These are phyloP conservation scores for Stygiomarasmius scandens DNA, from an alignment of 1,284 basidiomycete genomes.

Conservation along the genomic window DNA sequence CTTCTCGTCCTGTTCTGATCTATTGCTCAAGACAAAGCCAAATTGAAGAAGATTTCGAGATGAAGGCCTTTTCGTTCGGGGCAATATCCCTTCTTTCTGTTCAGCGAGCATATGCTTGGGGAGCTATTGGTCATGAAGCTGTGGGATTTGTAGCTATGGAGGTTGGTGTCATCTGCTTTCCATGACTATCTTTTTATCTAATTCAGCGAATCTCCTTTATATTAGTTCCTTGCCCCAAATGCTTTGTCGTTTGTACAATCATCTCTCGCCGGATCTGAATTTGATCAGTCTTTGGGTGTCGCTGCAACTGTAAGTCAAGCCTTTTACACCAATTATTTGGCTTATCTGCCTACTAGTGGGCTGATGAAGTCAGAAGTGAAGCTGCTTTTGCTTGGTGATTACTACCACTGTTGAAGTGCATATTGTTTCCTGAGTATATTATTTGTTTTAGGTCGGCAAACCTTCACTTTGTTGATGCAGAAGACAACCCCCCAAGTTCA, in stretches of 20 bases:
- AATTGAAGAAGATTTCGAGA: too few species aligned
- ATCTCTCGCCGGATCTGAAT: constrained; percentile 44
- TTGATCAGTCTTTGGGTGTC: constrained; percentile 45
- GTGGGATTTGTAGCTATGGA: constrained; percentile 26
- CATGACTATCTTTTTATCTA: background rate
- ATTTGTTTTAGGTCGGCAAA: constrained; percentile 33
- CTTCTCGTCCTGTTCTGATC: too few species aligned
- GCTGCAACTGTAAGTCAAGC: constrained; percentile 41
- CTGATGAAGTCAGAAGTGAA: constrained; percentile 43
- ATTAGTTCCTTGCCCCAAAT: constrained; percentile 47
- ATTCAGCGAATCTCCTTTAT: background rate
- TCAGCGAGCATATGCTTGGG: constrained; percentile 16
- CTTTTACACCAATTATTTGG: background rate
- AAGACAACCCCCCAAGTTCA: constrained; percentile 50
- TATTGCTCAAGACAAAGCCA: too few species aligned
- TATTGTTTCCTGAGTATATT: background rate
- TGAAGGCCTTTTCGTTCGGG: too few species aligned
- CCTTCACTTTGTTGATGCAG: constrained; percentile 53
- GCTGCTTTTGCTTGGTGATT: constrained; percentile 42
- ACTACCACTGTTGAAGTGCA: background rate
- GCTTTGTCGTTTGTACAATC: constrained; percentile 47
- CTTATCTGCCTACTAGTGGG: constrained; percentile 35
- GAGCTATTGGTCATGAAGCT: constrained; percentile 18
- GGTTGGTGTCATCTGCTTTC: background rate
- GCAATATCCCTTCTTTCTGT: background rate